Evolutionary conservation across 805 yeast genomes (phyloP), one percentile per base, ranked within the genome.

Genomic region (Sugiyamaella smithiae): DNA sequence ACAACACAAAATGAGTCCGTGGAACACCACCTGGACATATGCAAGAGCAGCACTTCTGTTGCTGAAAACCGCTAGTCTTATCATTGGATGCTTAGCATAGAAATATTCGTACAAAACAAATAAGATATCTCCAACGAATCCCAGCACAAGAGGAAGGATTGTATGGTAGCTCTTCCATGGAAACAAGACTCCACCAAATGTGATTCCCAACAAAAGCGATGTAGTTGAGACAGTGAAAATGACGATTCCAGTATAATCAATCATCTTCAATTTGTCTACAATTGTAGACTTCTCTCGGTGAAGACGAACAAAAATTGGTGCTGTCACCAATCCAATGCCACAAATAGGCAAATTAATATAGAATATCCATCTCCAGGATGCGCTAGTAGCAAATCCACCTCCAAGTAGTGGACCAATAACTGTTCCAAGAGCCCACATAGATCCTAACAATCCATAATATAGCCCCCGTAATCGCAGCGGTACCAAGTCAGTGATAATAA

Each of bases 311-410:
- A 72, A 67, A 3, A 72, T 50, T 2, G 71, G 42, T 14, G 78
- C 60, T 5, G 71, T 54, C 0, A 61, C 58, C 16, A 72, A 58
- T 0, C 80, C 75, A 0, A 70, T 46, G 1, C 84, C 88, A 14
- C 86, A 85, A 29, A 82, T 64, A 2, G 88, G 87, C 31, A 85
- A 62, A 62, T 84, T 84, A 53, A 85, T 71, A 65, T 79, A 85
- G 61, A 83, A 85, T 57, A 87, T 80, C 88, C 89, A 83, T 58
- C 89, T 70, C 89, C 89, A 84, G n/a, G 78, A 67, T 3, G 73
- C 78, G 45, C 74, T 67, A 1, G 77, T 65, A 1, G 85, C 73
- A 49, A 84, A 76, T 0, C 80, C 82, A 25, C 88, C 88, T 11
- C 88, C 88, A 20, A 83, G 60, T 33, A 81, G 67, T 0, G 89